A percentile compares a stretch with the other conserved stretches of the same genome.
Evolutionary conservation across 2,329 filamentous ascomycete species (phyloP).

Genomic region (Fusarium decemcellulare): DNA sequence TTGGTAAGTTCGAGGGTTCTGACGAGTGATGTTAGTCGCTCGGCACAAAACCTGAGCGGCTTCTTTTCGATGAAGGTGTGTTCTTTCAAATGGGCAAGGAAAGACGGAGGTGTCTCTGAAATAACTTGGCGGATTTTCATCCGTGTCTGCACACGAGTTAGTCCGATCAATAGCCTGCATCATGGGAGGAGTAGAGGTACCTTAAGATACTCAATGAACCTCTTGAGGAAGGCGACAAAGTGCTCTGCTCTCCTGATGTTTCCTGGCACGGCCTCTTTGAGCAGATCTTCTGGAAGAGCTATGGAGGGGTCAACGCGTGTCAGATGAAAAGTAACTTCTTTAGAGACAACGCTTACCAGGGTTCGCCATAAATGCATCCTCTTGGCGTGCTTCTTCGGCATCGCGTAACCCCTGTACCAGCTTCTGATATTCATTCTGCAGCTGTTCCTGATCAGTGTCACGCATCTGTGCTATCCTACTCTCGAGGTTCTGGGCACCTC

Average conservation of each 20-base stretch:
- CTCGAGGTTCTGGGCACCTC: slow-evolving; percentile 92
- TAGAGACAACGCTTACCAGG: slow-evolving; percentile 65
- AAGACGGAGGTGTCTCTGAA: slow-evolving; percentile 95
- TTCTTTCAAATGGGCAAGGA: slow-evolving; percentile 92
- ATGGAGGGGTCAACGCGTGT: slow-evolving; percentile 9
- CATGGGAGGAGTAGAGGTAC: slow-evolving; percentile 49
- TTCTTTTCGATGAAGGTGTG: slow-evolving; percentile 99
- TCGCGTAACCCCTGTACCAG: slow-evolving; percentile 92
- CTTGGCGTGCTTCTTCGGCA: slow-evolving; percentile 89
- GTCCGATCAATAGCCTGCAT: not conserved
- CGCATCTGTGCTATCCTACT: slow-evolving; percentile 95
- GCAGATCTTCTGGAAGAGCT: slow-evolving; percentile 90
- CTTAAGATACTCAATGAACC: slow-evolving; percentile 98
- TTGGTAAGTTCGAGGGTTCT: slow-evolving; percentile 96
- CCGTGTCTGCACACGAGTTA: slow-evolving; percentile 72
- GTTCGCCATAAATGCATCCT: slow-evolving; percentile 98
- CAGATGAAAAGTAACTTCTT: not conserved
- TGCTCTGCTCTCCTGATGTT: slow-evolving; percentile 97
- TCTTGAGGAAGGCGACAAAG: slow-evolving; percentile 93
- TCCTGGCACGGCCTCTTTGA: slow-evolving; percentile 95
- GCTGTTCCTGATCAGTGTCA: slow-evolving; percentile 91
- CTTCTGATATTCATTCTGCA: slow-evolving; percentile 96
- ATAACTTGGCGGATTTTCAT: slow-evolving; percentile 99
- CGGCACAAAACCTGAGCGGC: slow-evolving; percentile 92
- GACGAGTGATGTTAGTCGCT: slow-evolving; percentile 93